A percentile compares a stretch with the other conserved stretches of the same genome.
Conservation (phyloP, 2,329 filamentous ascomycete genomes). For the Pyricularia sp. region DNA sequence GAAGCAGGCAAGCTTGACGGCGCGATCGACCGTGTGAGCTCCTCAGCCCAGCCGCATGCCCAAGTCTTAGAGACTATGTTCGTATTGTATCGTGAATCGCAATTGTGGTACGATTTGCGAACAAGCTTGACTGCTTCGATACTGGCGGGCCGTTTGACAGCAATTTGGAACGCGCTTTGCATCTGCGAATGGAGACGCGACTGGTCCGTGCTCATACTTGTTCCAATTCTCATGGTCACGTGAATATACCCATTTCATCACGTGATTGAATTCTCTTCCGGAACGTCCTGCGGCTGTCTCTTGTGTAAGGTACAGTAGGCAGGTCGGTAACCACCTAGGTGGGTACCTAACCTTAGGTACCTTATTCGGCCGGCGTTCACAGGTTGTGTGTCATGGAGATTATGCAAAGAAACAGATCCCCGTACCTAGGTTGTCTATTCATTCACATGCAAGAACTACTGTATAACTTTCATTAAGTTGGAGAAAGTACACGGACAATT, state of each 20-base stretch:
- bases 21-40: background rate
- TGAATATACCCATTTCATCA: background rate
- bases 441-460: background rate
- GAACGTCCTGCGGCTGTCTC: background rate
- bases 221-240: background rate
- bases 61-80: background rate
- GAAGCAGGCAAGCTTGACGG: background rate
- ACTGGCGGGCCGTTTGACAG: background rate
- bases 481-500: background rate
- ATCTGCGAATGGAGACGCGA: background rate
- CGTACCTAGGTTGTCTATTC: too few relatives aligned
- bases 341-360: background rate
- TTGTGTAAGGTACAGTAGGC: too few relatives aligned
- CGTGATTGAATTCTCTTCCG: background rate
- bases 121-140: background rate
- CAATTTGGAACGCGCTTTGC: background rate
- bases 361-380: background rate
- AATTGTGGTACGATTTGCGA: background rate
- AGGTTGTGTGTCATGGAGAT: background rate
- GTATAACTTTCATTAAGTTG: background rate
- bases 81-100: background rate
- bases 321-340: too few relatives aligned
- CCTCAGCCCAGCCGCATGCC: slow-evolving; percentile 1
- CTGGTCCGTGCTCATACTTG: background rate
- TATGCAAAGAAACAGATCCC: background rate